Base-by-base conservation (phyloP, 2,329 filamentous ascomycete species). In the Sclerotinia glacialis region DNA sequence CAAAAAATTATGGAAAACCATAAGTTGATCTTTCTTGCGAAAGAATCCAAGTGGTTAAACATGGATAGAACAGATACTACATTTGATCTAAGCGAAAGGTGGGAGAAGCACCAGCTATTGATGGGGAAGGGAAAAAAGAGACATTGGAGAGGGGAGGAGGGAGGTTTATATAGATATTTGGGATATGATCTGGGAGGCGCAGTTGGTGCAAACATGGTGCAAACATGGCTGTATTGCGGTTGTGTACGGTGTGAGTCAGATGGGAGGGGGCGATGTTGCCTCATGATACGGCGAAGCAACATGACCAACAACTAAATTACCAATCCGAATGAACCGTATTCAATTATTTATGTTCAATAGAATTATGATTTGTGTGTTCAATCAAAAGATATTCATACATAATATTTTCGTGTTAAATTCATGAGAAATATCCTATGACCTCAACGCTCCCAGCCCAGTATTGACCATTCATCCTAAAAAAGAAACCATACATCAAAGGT, bases 21-120 rank as follows among this genome's bases (percentile, higher is more conserved):
- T 16, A 58, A 23, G 6, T 8, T 34, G 9, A 16, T 21, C 52
- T 54, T 37, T 37, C 28, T 12, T 21, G 2, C 14, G 42, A 61
- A 31, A 86, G 88, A 89, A 90, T 44, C 52, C 84, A 83, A 86
- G 83, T 82, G 82, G 85, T 86, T 85, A 86, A 86, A 85, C 85
- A 87, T 83, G 86, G 85, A 65, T 86, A 87, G 85, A 87, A 87
- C 83, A 86, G 83, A 86, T 86, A 86, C 84, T 85, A 86, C 83
- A 85, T 80, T 84, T 84, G 83, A 85, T 85, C 76, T 74, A 77
- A 78, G 78, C 78, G 79, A 80, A 80, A 79, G 78, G 80, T 79
- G 78, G 82, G 83, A 83, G 80, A 82, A 67, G 52, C 31, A 54
- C 31, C 52, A 12, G 58, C 28, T 26, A 73, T 73, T 55, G 60